Conservation (phyloP, 177 flowering plant genomes). For the Vitis hybrid region DNA sequence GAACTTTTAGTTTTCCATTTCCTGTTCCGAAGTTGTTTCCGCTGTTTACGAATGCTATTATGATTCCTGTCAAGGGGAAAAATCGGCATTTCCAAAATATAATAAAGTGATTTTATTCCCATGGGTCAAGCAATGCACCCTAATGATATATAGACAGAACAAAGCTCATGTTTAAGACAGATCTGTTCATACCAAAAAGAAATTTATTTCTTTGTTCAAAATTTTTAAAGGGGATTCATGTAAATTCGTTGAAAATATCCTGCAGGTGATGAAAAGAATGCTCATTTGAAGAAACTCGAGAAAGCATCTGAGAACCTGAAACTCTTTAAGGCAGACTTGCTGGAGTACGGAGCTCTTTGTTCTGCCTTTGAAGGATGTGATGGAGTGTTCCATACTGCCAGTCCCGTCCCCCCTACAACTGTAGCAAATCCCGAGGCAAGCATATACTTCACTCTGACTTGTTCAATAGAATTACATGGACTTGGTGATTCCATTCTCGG, state of each 20-base stretch:
- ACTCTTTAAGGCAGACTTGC: conserved; percentile 68
- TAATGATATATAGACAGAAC: too few species aligned
- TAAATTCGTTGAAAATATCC: neutral
- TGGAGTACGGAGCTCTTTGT: conserved; percentile 54
- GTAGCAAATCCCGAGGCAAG: conserved; percentile 65
- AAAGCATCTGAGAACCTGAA: conserved; percentile 58
- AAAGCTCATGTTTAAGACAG: too few species aligned
- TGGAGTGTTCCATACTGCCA: conserved; percentile 84
- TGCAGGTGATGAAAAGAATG: conserved; percentile 57
- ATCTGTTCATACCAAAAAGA: too few species aligned
- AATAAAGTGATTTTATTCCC: too few species aligned
- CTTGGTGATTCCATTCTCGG: neutral
- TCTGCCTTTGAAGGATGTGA: conserved; percentile 66
- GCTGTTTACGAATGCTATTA: too few species aligned
- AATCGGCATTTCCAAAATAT: too few species aligned
- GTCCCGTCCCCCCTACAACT: conserved; percentile 55
- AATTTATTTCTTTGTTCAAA: too few species aligned
- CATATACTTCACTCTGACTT: neutral
- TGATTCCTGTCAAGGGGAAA: too few species aligned
- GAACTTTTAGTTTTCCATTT: too few species aligned
- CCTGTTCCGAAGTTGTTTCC: too few species aligned
- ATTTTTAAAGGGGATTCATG: too few species aligned
- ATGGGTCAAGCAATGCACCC: too few species aligned
- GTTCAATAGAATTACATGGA: neutral
- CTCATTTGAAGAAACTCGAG: conserved; percentile 61